phyloP scores from a whole-genome alignment of 2,329 filamentous ascomycete genomes.

The Reticulascus tulasneorum region DNA sequence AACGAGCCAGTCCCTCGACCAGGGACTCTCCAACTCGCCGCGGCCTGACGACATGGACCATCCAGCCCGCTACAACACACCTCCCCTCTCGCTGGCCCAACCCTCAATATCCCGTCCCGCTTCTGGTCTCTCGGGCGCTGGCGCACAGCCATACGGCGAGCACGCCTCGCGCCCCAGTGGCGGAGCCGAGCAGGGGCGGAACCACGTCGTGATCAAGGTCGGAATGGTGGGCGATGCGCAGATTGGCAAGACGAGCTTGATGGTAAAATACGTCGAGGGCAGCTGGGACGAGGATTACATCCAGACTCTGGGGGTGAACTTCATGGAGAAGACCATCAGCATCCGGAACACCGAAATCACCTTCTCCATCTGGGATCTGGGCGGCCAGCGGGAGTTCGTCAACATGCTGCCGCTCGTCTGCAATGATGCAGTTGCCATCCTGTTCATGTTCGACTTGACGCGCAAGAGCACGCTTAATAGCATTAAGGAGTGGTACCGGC shows the following conservation, averaged over 20 bases:
- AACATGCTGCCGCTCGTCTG: slow-evolving; percentile 99
- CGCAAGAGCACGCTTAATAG: slow-evolving; percentile 97
- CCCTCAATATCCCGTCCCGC: slow-evolving; percentile 50
- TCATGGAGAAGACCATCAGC: slow-evolving; percentile 99
- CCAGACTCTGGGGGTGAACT: slow-evolving; percentile 96
- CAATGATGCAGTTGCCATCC: slow-evolving; percentile 95
- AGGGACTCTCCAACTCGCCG: slow-evolving; percentile 36
- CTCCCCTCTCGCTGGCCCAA: slow-evolving; percentile 33
- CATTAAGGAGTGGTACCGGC: slow-evolving; percentile 99
- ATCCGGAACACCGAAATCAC: slow-evolving; percentile 99
- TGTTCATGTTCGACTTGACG: slow-evolving; percentile 99
- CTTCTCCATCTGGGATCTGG: slow-evolving; percentile 98
- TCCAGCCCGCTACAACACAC: slow-evolving; percentile 41
- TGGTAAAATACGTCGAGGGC: slow-evolving; percentile 99
- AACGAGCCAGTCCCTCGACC: slow-evolving; percentile 48
- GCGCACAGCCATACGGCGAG: slow-evolving; percentile 36
- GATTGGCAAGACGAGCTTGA: slow-evolving; percentile 97
- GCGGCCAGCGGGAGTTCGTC: slow-evolving; percentile 96
- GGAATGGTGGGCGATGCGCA: slow-evolving; percentile 99
- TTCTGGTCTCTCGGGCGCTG: slow-evolving; percentile 47
- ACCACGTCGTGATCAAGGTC: slow-evolving; percentile 94
- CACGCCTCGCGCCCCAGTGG: slow-evolving; percentile 38
- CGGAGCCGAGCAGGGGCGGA: slow-evolving; percentile 46
- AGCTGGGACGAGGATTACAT: slow-evolving; percentile 99
- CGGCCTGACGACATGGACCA: slow-evolving; percentile 39